Evolutionary conservation across 768 basidiomycete genomes (phyloP).

Genomic region (Calocybe indica): DNA sequence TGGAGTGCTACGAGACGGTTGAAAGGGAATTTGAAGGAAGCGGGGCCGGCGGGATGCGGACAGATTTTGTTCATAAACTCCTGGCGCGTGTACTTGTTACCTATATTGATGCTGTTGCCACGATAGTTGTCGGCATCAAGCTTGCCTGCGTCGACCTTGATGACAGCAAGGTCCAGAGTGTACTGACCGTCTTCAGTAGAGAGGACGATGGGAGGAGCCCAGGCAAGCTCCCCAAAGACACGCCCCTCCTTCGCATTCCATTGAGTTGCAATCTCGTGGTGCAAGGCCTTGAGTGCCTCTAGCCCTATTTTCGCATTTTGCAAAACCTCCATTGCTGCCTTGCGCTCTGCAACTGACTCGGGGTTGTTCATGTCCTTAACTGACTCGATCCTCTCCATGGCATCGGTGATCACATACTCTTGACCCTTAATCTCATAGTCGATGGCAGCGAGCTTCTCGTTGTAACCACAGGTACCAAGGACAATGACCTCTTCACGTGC

Average conservation of each 20-base stretch:
- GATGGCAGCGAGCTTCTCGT: constrained; percentile 9
- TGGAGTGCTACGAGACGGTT: constrained; percentile 19
- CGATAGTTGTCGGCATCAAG: constrained; percentile 13
- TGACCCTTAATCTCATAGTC: constrained; percentile 8
- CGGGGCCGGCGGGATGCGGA: constrained; percentile 5
- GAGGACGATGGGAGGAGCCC: constrained; percentile 19
- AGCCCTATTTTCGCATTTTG: constrained; percentile 5
- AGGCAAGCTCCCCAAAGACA: constrained; percentile 20
- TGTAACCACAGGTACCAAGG: constrained; percentile 15
- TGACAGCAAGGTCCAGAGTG: constrained; percentile 19
- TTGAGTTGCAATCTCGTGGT: constrained; percentile 13
- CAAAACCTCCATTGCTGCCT: background rate
- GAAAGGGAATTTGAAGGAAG: constrained; percentile 20
- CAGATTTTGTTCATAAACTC: constrained; percentile 11
- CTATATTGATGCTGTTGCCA: constrained; percentile 25
- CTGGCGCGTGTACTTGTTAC: constrained; percentile 3
- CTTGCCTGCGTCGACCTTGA: constrained; percentile 16
- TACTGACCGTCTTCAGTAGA: constrained; percentile 9
- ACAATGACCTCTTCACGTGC: constrained; percentile 16
- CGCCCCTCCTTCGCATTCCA: constrained; percentile 16
- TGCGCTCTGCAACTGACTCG: background rate
- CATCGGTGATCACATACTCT: background rate
- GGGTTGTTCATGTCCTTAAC: constrained; percentile 6
- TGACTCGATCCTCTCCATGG: constrained; percentile 4
- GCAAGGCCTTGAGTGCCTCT: constrained; percentile 9